Evolutionary conservation across 257 asterid genomes (phyloP).

Genomic region (Primulina tabacum): DNA sequence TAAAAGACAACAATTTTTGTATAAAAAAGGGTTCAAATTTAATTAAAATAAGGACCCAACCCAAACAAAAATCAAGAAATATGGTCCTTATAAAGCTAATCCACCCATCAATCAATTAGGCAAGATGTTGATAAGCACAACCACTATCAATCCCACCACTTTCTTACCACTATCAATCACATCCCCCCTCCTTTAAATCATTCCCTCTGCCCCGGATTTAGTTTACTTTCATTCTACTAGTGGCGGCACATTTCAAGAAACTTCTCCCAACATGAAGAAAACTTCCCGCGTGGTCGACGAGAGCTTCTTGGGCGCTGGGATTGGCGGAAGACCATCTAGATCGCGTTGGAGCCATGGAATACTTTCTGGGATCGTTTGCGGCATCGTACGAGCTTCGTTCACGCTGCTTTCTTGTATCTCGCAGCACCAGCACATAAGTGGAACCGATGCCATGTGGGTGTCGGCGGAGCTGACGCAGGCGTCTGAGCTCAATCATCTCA

Average conservation of each 20-base stretch:
- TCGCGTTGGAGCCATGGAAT: background rate
- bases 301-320: background rate
- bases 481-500: background rate
- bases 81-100: background rate
- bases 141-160: background rate
- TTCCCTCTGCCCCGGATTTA: background rate
- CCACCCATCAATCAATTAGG: background rate
- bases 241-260: background rate
- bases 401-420: background rate
- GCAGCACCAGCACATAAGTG: background rate
- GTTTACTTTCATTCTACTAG: background rate
- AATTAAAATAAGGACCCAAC: too few species aligned
- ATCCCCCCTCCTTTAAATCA: background rate
- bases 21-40: too few species aligned
- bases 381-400: background rate
- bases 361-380: background rate
- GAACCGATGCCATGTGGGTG: background rate
- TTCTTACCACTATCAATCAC: background rate
- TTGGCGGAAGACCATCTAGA: background rate
- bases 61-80: background rate
- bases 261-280: background rate
- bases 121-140: background rate
- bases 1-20: background rate
- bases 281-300: background rate
- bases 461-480: slow-evolving; percentile 1